These are phyloP conservation scores for Sporothrix pallida DNA, from an alignment of 2,329 filamentous ascomycete species.

Conservation along the genomic window DNA sequence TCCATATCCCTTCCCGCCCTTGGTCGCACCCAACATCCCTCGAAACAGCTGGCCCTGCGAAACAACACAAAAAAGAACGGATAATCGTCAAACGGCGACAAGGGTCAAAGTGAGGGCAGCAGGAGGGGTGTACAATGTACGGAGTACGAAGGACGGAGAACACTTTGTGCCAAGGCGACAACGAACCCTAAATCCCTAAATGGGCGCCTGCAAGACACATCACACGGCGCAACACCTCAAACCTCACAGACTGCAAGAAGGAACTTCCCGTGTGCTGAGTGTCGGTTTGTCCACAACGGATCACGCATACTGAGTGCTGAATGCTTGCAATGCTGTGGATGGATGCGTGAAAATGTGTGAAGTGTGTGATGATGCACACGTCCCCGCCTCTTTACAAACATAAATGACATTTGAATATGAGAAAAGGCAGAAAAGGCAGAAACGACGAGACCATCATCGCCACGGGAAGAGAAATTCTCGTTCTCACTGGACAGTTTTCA, in stretches of 20 bases:
- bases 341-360: background rate
- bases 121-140: background rate
- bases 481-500: too few species aligned
- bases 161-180: constrained; percentile 12
- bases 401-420: background rate
- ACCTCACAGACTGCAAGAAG: constrained; percentile 5
- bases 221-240: constrained; percentile 10
- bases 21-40: constrained; percentile 11
- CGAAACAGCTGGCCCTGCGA: background rate
- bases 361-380: background rate
- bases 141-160: too few species aligned
- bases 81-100: background rate
- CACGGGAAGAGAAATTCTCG: too few species aligned
- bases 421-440: too few species aligned
- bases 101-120: background rate
- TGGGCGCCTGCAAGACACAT: constrained; percentile 14
- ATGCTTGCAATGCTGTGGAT: background rate
- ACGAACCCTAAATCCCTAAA: constrained; percentile 7
- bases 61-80: constrained; percentile 7
- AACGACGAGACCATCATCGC: too few species aligned
- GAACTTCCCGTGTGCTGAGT: constrained; percentile 1
- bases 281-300: background rate
- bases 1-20: constrained; percentile 15
- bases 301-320: background rate
- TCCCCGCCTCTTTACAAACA: background rate